Evolutionary conservation across 1,139 yeast genomes (phyloP), one percentile per base, ranked within the genome.

Genomic region (Zhuliangozyma blackwelliae): DNA sequence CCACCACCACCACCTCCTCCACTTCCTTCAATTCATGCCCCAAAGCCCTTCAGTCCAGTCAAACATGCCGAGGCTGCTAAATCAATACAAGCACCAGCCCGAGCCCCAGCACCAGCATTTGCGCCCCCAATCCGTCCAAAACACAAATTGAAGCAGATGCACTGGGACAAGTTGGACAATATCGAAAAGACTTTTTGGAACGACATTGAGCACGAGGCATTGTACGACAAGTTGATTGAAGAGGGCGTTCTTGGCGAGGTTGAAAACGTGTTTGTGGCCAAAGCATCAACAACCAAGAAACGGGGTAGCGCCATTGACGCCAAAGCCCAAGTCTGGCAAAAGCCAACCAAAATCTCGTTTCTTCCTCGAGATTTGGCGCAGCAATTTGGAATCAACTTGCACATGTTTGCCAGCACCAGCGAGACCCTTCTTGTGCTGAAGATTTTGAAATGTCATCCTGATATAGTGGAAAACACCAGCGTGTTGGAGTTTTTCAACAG

Each of bases 371-470:
- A 90, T 50, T 61, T 89, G 43, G 86, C 95, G 1, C 75, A 69
- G 40, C 95, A 87, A 50, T 88, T 92, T 65, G 97, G 96, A 30
- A 92, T 92, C 53, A 89, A 90, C 51, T 65, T 92, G 40, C 97
- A 92, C 54, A 76, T 83, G 72, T 87, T 81, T 63, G 75, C 88
- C 3, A 68, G 66, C 43, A 52, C 76, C 37, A 54, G 79, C 2
- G 95, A 82, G 12, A 78, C 73, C 7, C 82, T 75, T 25, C 70
- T 92, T 33, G 78, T 88, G 3, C 35, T 46, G 10, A 83, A 81
- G 54, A 79, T 92, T 1, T 63, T 92, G 34, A 68, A 65, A 21
- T 92, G 98, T 60, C 85, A 84, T 40, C 63, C 65, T 13, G 92
- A 84, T 10, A 75, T 90, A 12, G 46, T 88, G 32, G 74, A 72